phyloP scores from a whole-genome alignment of 148 eudicot species.

The Chenopodium suecicum region DNA sequence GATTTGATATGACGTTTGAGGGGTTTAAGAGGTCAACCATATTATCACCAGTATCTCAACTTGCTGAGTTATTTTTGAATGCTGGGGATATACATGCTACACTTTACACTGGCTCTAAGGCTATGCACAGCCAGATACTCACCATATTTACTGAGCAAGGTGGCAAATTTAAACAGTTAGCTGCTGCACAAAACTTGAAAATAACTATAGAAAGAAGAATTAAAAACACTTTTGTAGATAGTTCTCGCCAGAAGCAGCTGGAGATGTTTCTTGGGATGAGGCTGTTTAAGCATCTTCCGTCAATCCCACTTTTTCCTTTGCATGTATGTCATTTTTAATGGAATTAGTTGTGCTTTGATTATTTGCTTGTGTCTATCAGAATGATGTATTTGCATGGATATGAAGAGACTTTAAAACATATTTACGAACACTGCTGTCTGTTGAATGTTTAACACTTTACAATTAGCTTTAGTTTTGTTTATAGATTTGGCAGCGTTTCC shows the following conservation, averaged over 20 bases:
- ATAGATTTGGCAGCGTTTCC: neutral
- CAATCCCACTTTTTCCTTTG: conserved; percentile 61
- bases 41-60: conserved; percentile 73
- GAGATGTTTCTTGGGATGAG: conserved; percentile 92
- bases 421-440: neutral
- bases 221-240: conserved; percentile 86
- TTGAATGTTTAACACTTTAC: neutral
- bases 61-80: conserved; percentile 80
- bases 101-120: conserved; percentile 94
- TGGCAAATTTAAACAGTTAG: conserved; percentile 90
- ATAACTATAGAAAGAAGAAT: conserved; percentile 91
- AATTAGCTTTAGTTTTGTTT: neutral
- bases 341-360: neutral
- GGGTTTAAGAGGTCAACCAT: conserved; percentile 94
- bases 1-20: conserved; percentile 97
- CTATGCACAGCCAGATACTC: conserved; percentile 99
- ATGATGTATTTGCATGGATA: conserved; percentile 8
- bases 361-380: neutral
- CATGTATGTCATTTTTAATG: conserved; percentile 49
- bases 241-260: conserved; percentile 96
- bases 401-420: too few relatives aligned
- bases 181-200: conserved; percentile 95
- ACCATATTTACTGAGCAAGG: conserved; percentile 88
- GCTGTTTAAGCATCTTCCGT: conserved; percentile 90
- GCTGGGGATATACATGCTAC: conserved; percentile 99